These are phyloP conservation scores for Ramaria sp. DNA, from an alignment of 768 basidiomycete genomes.

Conservation along the genomic window DNA sequence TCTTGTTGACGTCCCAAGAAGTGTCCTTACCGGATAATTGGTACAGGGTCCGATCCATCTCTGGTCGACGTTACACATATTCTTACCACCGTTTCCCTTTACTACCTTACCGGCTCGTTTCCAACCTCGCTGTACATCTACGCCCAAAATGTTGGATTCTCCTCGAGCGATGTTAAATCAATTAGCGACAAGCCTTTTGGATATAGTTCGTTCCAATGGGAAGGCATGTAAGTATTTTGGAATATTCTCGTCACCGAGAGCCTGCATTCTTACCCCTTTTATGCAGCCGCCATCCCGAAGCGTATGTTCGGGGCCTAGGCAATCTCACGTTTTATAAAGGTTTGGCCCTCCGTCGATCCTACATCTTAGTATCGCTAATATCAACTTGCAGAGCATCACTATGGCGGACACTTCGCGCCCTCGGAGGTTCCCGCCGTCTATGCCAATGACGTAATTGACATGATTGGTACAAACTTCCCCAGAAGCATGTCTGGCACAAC, in stretches of 20 bases:
- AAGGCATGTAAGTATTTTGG: background rate
- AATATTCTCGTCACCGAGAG: background rate
- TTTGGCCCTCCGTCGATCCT: background rate
- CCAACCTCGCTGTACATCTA: slow-evolving; percentile 15
- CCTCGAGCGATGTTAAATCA: background rate
- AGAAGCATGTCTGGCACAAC: background rate
- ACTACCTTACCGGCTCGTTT: slow-evolving; percentile 17
- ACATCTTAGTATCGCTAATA: background rate
- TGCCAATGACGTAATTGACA: background rate
- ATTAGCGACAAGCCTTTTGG: background rate
- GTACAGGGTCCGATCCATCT: slow-evolving; percentile 8
- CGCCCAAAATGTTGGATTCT: slow-evolving; percentile 7
- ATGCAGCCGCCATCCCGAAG: background rate
- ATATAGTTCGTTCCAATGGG: slow-evolving; percentile 3
- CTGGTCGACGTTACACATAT: slow-evolving; percentile 9
- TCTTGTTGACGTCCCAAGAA: background rate
- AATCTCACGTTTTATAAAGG: background rate
- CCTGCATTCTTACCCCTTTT: background rate
- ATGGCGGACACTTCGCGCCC: background rate
- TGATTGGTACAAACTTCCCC: background rate
- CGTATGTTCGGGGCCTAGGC: background rate
- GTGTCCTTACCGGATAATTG: no score
- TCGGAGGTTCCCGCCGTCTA: background rate
- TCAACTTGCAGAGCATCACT: background rate
- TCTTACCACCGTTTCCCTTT: slow-evolving; percentile 16